A percentile compares a stretch with the other conserved stretches of the same genome.
Conservation (phyloP, 1,284 basidiomycete genomes). For the Leccinum proliferum region DNA sequence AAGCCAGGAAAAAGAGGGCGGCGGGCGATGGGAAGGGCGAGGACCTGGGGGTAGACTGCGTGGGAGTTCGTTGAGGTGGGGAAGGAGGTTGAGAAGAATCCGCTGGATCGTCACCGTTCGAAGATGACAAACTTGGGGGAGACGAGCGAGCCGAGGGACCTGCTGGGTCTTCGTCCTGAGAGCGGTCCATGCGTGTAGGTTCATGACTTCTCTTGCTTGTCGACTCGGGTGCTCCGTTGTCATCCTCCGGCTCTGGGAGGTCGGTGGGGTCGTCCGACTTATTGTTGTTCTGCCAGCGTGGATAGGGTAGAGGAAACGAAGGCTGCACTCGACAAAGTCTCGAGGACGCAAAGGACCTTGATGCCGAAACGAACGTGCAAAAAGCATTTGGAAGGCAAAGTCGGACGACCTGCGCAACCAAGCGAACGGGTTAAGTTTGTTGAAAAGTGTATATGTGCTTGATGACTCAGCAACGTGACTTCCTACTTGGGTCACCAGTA, state of each 20-base stretch:
- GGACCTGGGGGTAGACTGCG: slow-evolving; percentile 83
- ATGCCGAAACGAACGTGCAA: slow-evolving; percentile 17
- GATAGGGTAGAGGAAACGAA: slow-evolving; percentile 21
- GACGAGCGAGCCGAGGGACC: slow-evolving; percentile 21
- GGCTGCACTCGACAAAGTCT: slow-evolving; percentile 13
- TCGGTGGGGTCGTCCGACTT: slow-evolving; percentile 21
- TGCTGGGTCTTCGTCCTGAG: slow-evolving; percentile 26
- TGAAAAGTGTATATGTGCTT: background rate
- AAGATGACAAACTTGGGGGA: slow-evolving; percentile 14
- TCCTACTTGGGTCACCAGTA: no score
- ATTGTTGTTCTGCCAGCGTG: slow-evolving; percentile 25
- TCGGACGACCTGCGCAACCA: slow-evolving; percentile 15
- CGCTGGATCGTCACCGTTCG: slow-evolving; percentile 25
- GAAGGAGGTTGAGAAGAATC: slow-evolving; percentile 22
- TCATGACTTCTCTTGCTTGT: slow-evolving; percentile 5
- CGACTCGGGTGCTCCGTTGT: slow-evolving; percentile 21
- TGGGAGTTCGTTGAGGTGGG: slow-evolving; percentile 33
- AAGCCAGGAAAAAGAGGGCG: slow-evolving; percentile 97
- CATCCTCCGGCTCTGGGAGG: slow-evolving; percentile 18
- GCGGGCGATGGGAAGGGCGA: slow-evolving; percentile 94
- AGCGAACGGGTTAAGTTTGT: background rate
- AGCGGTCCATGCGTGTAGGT: slow-evolving; percentile 17
- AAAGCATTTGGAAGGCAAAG: slow-evolving; percentile 17
- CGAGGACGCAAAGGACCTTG: slow-evolving; percentile 20
- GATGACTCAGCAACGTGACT: slow-evolving; percentile 18